These are phyloP conservation scores for Circinella minor DNA, from an alignment of 371 early-diverging fungal species.

Conservation along the genomic window DNA sequence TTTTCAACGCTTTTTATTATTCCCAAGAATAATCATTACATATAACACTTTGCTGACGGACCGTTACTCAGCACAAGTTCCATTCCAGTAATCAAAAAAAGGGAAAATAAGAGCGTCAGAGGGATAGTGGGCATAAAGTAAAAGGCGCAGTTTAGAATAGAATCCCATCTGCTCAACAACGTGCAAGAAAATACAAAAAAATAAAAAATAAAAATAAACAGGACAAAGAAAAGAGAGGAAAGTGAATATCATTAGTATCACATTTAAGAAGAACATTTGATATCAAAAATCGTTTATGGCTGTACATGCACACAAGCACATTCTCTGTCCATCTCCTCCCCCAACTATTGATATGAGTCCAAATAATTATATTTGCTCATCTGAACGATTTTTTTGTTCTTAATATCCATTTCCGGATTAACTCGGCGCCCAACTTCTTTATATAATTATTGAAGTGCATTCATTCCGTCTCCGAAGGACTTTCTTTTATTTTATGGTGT, in stretches of 20 bases:
- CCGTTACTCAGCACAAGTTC: no score
- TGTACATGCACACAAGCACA: no score
- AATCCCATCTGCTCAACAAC: neutral
- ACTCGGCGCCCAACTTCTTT: slow-evolving; percentile 3
- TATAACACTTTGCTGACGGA: no score
- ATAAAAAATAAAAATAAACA: no score
- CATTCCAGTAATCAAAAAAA: no score
- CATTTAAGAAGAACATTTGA: neutral
- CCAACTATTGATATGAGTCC: neutral
- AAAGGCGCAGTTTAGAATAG: slow-evolving; percentile 3
- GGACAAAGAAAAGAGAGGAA: neutral
- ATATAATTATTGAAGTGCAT: neutral
- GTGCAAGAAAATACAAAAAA: neutral
- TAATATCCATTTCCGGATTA: slow-evolving; percentile 10
- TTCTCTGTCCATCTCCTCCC: neutral
- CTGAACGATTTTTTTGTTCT: slow-evolving; percentile 8
- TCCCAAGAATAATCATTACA: no score
- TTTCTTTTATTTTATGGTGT: neutral
- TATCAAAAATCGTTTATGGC: no score
- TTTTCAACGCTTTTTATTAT: no score
- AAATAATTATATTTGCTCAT: neutral
- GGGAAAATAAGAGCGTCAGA: neutral
- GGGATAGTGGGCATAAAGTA: no score
- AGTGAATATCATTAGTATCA: neutral
- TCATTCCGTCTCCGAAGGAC: neutral